Percentiles rank a stretch among this genome's conserved stretches.
Evolutionary conservation across 2,329 filamentous ascomycete species (phyloP).

Genomic region (Monilinia fructigena): DNA sequence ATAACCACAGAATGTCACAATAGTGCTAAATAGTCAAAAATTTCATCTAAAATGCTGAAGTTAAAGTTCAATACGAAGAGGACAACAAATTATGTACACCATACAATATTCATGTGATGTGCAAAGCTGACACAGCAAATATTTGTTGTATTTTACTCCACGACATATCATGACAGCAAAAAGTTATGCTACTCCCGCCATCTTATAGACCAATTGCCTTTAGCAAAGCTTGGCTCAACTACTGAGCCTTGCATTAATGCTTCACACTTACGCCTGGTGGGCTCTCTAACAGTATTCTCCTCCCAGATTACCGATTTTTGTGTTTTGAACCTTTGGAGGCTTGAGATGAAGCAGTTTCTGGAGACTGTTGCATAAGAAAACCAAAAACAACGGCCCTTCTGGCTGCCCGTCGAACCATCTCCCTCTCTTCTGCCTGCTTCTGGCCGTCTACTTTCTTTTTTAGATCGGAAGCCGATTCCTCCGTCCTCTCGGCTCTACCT

Average conservation of each 20-base stretch:
- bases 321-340: slow-evolving; percentile 14
- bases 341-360: neutral
- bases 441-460: slow-evolving; percentile 44
- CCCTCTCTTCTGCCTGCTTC: slow-evolving; percentile 26
- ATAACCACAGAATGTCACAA: no score
- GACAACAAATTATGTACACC: no score
- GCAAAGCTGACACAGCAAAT: no score
- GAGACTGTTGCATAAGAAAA: slow-evolving; percentile 17
- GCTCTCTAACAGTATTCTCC: slow-evolving; percentile 5
- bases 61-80: no score
- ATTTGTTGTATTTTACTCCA: no score
- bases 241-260: slow-evolving; percentile 22
- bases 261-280: slow-evolving; percentile 17
- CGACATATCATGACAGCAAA: no score
- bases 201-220: slow-evolving; percentile 23
- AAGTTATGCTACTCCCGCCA: slow-evolving; percentile 15
- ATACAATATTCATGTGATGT: no score
- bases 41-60: no score
- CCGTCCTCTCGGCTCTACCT: slow-evolving; percentile 51
- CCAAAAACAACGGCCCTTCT: slow-evolving; percentile 30
- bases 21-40: no score
- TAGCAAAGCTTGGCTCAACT: slow-evolving; percentile 22
- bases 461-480: slow-evolving; percentile 52
- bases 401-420: slow-evolving; percentile 28
- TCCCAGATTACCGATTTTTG: slow-evolving; percentile 10